A percentile compares a stretch with the other conserved stretches of the same genome.
These are phyloP conservation scores for Firmiana major DNA, from an alignment of 345 rosid species.

Conservation along the genomic window DNA sequence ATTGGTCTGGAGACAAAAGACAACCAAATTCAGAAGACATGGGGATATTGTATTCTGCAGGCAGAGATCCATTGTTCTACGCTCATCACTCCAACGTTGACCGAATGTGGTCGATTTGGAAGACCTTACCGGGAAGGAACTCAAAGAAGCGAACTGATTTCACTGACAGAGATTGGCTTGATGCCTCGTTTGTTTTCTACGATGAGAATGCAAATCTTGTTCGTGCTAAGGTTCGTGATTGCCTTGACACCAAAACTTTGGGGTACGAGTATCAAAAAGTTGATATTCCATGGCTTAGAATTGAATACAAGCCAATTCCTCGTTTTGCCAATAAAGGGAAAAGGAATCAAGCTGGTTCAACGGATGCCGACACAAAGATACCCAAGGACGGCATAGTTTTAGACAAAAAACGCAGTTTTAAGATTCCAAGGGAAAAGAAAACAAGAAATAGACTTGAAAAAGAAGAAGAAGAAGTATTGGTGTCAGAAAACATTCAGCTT, in stretches of 20 bases:
- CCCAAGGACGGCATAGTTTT: constrained; percentile 25
- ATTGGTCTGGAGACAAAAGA: constrained; percentile 45
- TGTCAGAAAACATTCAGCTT: constrained; percentile 37
- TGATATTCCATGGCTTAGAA: constrained; percentile 52
- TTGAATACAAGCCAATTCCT: constrained; percentile 41
- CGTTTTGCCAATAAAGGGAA: constrained; percentile 17
- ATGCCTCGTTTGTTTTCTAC: constrained; percentile 45
- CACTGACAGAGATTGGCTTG: constrained; percentile 49
- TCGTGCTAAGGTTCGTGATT: constrained; percentile 49
- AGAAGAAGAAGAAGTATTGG: constrained; percentile 50
- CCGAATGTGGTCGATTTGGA: constrained; percentile 58
- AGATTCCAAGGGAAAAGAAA: constrained; percentile 39
- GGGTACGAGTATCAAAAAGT: constrained; percentile 47
- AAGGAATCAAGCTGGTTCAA: constrained; percentile 7
- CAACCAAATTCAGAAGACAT: constrained; percentile 47
- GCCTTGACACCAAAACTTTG: constrained; percentile 32
- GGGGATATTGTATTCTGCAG: constrained; percentile 64
- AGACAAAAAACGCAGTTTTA: constrained; percentile 28
- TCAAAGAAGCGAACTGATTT: constrained; percentile 21
- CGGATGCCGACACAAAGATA: constrained; percentile 26
- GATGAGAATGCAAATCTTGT: constrained; percentile 55
- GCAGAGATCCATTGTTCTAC: constrained; percentile 52
- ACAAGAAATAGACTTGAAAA: constrained; percentile 44
- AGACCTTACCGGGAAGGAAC: constrained; percentile 33
- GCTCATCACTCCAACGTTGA: constrained; percentile 53